These are phyloP conservation scores for Citrus sp. DNA, from an alignment of 345 rosid genomes.

Conservation along the genomic window DNA sequence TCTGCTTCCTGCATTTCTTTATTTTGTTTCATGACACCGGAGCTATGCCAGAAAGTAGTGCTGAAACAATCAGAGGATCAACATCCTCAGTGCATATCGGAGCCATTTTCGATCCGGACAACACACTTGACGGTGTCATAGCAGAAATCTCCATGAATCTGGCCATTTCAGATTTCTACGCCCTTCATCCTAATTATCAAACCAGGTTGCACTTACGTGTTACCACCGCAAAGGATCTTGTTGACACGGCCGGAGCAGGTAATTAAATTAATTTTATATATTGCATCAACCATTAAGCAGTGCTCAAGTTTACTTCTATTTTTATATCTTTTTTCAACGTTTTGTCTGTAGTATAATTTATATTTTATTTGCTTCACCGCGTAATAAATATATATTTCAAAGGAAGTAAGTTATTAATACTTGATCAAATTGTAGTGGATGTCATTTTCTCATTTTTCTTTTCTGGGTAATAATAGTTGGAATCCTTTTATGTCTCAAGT, in stretches of 20 bases:
- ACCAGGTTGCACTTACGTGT: conserved; percentile 9
- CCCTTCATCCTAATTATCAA: conserved; percentile 4
- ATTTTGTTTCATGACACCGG: neutral
- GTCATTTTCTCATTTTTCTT: neutral
- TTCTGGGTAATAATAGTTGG: neutral
- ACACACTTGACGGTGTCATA: conserved; percentile 7
- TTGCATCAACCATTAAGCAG: neutral
- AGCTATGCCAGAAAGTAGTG: conserved; percentile 3
- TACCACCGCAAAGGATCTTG: conserved; percentile 8
- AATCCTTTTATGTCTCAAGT: neutral
- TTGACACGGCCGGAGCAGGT: conserved; percentile 23
- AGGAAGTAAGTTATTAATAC: no score
- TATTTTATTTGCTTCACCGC: no score
- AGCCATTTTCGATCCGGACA: conserved; percentile 6
- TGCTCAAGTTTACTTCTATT: neutral
- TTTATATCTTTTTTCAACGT: neutral
- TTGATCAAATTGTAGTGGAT: no score
- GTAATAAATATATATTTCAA: no score
- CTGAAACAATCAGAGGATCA: neutral
- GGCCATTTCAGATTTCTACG: conserved; percentile 24
- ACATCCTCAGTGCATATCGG: conserved; percentile 16
- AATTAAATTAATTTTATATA: neutral
- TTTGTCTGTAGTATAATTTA: no score
- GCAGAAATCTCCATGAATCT: conserved; percentile 7
- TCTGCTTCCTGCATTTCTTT: neutral